Base-by-base conservation (phyloP, 2,329 filamentous ascomycete genomes). In the Colletotrichum noveboracense region DNA sequence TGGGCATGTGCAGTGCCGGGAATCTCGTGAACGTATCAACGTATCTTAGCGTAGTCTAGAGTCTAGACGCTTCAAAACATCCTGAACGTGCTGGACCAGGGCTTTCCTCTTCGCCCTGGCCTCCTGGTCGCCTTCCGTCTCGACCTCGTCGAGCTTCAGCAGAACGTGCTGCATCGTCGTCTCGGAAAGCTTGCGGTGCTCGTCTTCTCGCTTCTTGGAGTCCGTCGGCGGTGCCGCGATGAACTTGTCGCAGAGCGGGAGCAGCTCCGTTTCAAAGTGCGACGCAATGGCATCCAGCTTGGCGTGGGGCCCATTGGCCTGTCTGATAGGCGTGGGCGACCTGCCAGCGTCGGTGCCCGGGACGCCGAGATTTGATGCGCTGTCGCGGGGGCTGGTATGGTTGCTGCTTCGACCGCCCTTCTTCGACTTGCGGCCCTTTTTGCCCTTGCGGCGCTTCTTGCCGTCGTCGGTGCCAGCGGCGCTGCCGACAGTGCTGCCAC, bases 91-190 rank as follows among this genome's bases (percentile, higher is more conserved):
- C 79, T 88, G 91, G n/a, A 96, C 93, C 66, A 96, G 84, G 74
- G 93, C 93, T 86, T 94, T 96, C 80, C 95, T 87, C 82, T 87
- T 90, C 14, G 88, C 85, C 77, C 94, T 88, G 30, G 94, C 91
- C 14, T 93, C 91, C 12, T 86, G 83, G 78, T 94, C 91, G 7
- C 94, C 94, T 64, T 93, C 93, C 0, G 93, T 93, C 79, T 96
- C 94, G 4, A 96, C 91, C 26, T 90, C 92, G 82, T 97, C 95
- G 52, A 95, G 84, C 85, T 96, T 96, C 78, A 97, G 85, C 48
- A 96, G 81, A 4, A 96, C 91, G 79, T 96, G 93, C 77, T 93
- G 91, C 87, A 97, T 88, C 52, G 96, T 90, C 6, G 93, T 94
- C 86, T 97, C 95, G 6, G 91, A 93, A 21, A 97, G 83, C 81